A percentile compares a stretch with the other conserved stretches of the same genome.
phyloP scores from a whole-genome alignment of 495 filamentous ascomycete genomes.

The Penicillium coffeae region DNA sequence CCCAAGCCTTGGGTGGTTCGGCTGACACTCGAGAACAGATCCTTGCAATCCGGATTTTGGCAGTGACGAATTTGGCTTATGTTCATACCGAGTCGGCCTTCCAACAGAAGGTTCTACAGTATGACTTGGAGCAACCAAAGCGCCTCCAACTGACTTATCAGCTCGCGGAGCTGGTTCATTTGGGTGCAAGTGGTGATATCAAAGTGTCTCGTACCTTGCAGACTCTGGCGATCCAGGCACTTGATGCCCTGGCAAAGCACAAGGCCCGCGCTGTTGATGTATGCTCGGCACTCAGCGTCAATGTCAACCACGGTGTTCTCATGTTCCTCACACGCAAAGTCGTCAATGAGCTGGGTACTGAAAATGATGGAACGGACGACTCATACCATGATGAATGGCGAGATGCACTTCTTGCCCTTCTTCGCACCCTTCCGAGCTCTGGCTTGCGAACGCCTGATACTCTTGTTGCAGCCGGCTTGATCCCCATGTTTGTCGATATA shows the following conservation, averaged over 20 bases:
- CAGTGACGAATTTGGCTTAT: slow-evolving; percentile 89
- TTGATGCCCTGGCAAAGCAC: slow-evolving; percentile 79
- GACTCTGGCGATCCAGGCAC: slow-evolving; percentile 71
- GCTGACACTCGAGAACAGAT: slow-evolving; percentile 66
- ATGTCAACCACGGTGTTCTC: slow-evolving; percentile 94
- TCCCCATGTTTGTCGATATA: slow-evolving; percentile 86
- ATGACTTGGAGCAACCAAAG: slow-evolving; percentile 87
- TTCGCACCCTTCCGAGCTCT: slow-evolving; percentile 67
- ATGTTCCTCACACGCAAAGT: slow-evolving; percentile 89
- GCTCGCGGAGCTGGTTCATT: slow-evolving; percentile 83
- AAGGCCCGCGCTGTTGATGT: slow-evolving; percentile 75
- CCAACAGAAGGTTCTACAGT: slow-evolving; percentile 76
- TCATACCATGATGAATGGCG: slow-evolving; percentile 76
- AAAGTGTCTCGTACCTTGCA: slow-evolving; percentile 70
- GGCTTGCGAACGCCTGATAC: slow-evolving; percentile 66
- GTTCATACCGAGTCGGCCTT: slow-evolving; percentile 76
- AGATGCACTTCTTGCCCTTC: slow-evolving; percentile 77
- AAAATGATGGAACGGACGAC: slow-evolving; percentile 55
- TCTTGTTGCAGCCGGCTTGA: slow-evolving; percentile 79
- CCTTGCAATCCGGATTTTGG: slow-evolving; percentile 75
- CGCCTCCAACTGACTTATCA: slow-evolving; percentile 89
- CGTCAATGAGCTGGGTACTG: slow-evolving; percentile 69
- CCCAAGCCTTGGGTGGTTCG: slow-evolving; percentile 68
- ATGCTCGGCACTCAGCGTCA: slow-evolving; percentile 78
- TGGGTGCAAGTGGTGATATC: slow-evolving; percentile 59